Conservation (phyloP, 805 yeast genomes). For the Sungouiella blattae region DNA sequence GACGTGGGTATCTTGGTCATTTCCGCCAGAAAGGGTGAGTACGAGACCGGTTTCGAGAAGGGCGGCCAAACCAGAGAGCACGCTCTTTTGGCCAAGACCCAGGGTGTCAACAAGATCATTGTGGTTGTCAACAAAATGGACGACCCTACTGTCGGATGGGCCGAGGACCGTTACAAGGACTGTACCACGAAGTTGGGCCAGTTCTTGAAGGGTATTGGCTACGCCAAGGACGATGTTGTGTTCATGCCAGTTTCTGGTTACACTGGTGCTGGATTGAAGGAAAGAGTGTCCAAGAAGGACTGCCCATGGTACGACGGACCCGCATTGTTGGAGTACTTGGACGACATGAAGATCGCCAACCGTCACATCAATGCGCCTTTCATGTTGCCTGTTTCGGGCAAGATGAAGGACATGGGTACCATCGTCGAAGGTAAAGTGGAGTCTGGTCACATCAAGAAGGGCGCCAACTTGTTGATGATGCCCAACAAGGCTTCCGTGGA, state of each 20-base stretch:
- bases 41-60: constrained; percentile 98
- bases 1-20: constrained; percentile 97
- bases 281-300: constrained; percentile 61
- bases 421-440: constrained; percentile 98
- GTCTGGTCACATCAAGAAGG: constrained; percentile 88
- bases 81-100: constrained; percentile 94
- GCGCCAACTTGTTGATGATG: constrained; percentile 75
- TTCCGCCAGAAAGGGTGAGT: constrained; percentile 98
- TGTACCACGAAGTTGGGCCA: constrained; percentile 78
- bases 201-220: constrained; percentile 87
- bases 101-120: constrained; percentile 91
- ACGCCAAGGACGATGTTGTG: constrained; percentile 76
- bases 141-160: constrained; percentile 95
- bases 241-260: constrained; percentile 98
- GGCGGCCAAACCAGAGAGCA: constrained; percentile 99
- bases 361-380: constrained; percentile 93
- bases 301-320: constrained; percentile 97
- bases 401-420: constrained; percentile 96
- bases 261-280: constrained; percentile 96
- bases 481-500: constrained; percentile 86
- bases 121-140: constrained; percentile 99
- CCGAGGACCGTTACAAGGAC: constrained; percentile 92
- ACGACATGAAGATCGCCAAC: constrained; percentile 71
- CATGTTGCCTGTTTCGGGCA: constrained; percentile 93
- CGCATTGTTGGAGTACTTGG: constrained; percentile 84